Evolutionary conservation across 2,329 filamentous ascomycete species (phyloP).

Genomic region (Fusarium equiseti): DNA sequence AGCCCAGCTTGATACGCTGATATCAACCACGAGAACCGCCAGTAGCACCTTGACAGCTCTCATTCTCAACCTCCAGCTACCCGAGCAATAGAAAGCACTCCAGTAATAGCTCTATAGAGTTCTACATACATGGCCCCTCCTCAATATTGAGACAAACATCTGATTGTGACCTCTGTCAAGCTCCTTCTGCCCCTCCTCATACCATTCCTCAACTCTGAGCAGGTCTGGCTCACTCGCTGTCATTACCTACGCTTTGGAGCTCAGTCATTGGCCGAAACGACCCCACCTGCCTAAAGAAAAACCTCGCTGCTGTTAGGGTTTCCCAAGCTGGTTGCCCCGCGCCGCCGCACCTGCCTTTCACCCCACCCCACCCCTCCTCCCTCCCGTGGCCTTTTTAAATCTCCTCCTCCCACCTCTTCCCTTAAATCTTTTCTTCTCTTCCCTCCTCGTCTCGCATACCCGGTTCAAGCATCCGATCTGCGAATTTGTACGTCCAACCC

Average conservation of each 20-base stretch:
- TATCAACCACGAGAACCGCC: background rate
- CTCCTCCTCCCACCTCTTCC: conserved; percentile 54
- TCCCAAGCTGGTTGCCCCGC: conserved; percentile 53
- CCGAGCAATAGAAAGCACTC: background rate
- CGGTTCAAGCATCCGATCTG: conserved; percentile 60
- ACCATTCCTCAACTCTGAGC: conserved; percentile 36
- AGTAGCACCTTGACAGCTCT: background rate
- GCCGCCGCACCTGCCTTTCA: conserved; percentile 46
- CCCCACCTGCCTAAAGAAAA: conserved; percentile 32
- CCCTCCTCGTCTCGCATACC: conserved; percentile 60
- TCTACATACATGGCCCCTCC: background rate
- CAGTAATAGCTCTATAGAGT: background rate
- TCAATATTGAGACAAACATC: background rate
- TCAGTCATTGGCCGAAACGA: conserved; percentile 32
- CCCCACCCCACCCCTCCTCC: conserved; percentile 48
- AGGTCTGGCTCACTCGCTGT: conserved; percentile 27
- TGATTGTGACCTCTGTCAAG: conserved; percentile 17
- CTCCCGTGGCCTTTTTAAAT: conserved; percentile 54
- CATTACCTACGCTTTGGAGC: conserved; percentile 12
- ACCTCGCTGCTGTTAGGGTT: conserved; percentile 54
- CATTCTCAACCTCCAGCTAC: background rate
- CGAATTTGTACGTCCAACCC: conserved; percentile 53
- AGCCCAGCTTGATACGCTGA: conserved; percentile 1
- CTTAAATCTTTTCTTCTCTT: conserved; percentile 54
- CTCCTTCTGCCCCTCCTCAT: conserved; percentile 32